Evolutionary conservation across 441 rosid genomes (phyloP).

Genomic region (Populus hybrid): DNA sequence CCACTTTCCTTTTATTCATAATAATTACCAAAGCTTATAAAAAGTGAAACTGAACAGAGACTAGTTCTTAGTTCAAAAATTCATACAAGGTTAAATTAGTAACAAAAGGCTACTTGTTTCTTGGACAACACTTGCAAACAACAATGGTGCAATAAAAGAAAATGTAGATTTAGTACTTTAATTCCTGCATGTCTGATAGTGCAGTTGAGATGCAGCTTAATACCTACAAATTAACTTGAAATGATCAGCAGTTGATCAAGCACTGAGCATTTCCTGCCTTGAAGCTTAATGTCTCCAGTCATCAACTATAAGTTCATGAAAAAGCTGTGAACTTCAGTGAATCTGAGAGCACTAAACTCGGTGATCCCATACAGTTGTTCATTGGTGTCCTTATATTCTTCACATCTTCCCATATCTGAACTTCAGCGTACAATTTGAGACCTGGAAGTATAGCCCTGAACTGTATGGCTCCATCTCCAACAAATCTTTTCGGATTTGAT

Average conservation of each 20-base stretch:
- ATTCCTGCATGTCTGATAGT: slow-evolving; percentile 8
- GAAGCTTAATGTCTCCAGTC: slow-evolving; percentile 28
- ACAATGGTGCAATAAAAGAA: no score
- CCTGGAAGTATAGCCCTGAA: slow-evolving; percentile 53
- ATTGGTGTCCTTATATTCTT: slow-evolving; percentile 33
- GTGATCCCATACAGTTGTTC: slow-evolving; percentile 21
- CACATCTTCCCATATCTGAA: slow-evolving; percentile 26
- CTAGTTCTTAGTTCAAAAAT: no score
- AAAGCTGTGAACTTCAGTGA: slow-evolving; percentile 27
- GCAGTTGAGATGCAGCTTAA: neutral
- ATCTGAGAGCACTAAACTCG: slow-evolving; percentile 35
- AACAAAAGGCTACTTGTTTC: no score
- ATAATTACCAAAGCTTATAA: no score
- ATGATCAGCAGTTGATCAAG: slow-evolving; percentile 36
- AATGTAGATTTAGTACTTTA: neutral
- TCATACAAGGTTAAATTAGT: no score
- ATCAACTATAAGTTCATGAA: slow-evolving; percentile 34
- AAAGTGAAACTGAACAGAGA: no score
- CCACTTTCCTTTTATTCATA: no score
- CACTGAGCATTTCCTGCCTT: slow-evolving; percentile 12
- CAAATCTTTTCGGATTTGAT: slow-evolving; percentile 47
- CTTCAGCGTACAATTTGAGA: slow-evolving; percentile 49
- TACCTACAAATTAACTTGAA: slow-evolving; percentile 19
- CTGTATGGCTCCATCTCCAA: slow-evolving; percentile 51
- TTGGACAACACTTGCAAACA: no score